phyloP scores from a whole-genome alignment of 768 basidiomycete genomes.

The Lactarius akahatsu region DNA sequence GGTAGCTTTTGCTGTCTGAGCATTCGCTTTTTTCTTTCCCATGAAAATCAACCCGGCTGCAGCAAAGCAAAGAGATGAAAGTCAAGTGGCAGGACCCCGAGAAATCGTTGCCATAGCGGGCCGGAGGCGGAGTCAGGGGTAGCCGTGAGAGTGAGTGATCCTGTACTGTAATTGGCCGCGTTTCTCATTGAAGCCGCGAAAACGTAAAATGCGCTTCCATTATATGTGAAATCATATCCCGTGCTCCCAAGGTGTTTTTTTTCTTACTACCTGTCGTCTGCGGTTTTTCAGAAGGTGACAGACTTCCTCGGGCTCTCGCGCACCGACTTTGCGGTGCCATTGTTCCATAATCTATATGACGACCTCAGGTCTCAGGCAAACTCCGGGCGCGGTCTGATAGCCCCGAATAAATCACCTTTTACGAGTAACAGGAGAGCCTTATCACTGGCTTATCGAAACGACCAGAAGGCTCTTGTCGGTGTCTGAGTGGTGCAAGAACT shows the following conservation, averaged over 20 bases:
- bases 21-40: slow-evolving; percentile 54
- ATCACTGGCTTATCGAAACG: background rate
- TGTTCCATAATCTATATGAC: slow-evolving; percentile 11
- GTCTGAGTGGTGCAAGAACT: slow-evolving; percentile 10
- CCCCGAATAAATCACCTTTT: background rate
- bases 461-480: slow-evolving; percentile 13
- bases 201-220: slow-evolving; percentile 2
- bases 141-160: background rate
- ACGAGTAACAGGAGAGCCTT: slow-evolving; percentile 2
- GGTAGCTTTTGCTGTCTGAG: slow-evolving; percentile 38
- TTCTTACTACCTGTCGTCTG: background rate
- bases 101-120: background rate
- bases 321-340: slow-evolving; percentile 1
- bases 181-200: background rate
- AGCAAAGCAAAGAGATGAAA: background rate
- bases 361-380: slow-evolving; percentile 3
- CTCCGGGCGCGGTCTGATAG: background rate
- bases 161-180: background rate
- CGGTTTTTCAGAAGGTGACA: background rate
- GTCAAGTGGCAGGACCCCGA: background rate
- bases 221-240: background rate
- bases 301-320: background rate
- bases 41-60: slow-evolving; percentile 33
- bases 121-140: background rate
- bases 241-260: background rate